Percentiles rank a stretch among this genome's conserved stretches.
phyloP scores from a whole-genome alignment of 2,329 filamentous ascomycete species.

The Aspergillus chevalieri region DNA sequence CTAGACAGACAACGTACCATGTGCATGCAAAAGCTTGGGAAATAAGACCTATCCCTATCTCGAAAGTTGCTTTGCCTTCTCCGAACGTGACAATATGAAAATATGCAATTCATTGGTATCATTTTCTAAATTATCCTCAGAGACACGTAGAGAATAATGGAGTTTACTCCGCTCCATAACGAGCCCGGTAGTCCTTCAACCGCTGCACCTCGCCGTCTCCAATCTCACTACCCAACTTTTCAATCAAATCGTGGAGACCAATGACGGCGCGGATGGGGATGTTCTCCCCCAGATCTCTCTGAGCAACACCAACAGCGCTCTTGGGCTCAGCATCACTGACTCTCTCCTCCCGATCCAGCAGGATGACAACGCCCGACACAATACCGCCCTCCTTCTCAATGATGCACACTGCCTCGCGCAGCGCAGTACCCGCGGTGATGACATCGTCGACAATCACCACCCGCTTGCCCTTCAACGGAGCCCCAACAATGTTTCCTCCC shows the following conservation, averaged over 20 bases:
- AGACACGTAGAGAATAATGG: neutral
- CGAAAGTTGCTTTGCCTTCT: neutral
- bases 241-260: slow-evolving; percentile 70
- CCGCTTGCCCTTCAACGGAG: slow-evolving; percentile 73
- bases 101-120: slow-evolving; percentile 14
- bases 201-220: slow-evolving; percentile 57
- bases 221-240: slow-evolving; percentile 57
- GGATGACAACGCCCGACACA: slow-evolving; percentile 81
- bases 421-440: slow-evolving; percentile 89
- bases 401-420: slow-evolving; percentile 85
- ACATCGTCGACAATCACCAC: slow-evolving; percentile 94
- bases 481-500: slow-evolving; percentile 86
- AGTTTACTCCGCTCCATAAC: slow-evolving; percentile 34
- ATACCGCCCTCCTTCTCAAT: slow-evolving; percentile 79
- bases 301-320: slow-evolving; percentile 81
- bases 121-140: slow-evolving; percentile 18
- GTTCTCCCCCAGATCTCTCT: slow-evolving; percentile 62
- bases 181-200: slow-evolving; percentile 65
- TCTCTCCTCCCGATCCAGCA: slow-evolving; percentile 64
- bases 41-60: neutral
- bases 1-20: too few species aligned
- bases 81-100: neutral
- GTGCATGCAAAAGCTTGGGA: neutral
- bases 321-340: slow-evolving; percentile 59
- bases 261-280: slow-evolving; percentile 75